phyloP scores from a whole-genome alignment of 805 yeast species.

The Teunomyces funiuensis region DNA sequence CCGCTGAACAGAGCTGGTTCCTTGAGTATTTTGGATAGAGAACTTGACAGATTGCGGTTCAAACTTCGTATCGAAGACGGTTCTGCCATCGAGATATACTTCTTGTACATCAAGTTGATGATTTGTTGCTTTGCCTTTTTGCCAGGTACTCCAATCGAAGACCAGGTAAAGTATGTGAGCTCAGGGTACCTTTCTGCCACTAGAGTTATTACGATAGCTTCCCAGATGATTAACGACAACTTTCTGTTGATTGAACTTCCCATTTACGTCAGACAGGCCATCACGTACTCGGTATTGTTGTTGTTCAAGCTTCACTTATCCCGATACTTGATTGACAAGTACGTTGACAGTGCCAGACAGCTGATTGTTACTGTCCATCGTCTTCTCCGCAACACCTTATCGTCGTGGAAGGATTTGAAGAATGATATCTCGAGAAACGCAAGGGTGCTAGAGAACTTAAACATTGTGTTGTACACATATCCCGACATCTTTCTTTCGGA shows the following conservation, averaged over 20 bases:
- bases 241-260: conserved; percentile 81
- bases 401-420: conserved; percentile 89
- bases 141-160: conserved; percentile 86
- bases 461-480: conserved; percentile 81
- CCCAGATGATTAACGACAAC: conserved; percentile 61
- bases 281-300: conserved; percentile 73
- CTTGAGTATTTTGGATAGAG: conserved; percentile 72
- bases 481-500: conserved; percentile 69
- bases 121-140: conserved; percentile 86
- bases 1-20: conserved; percentile 81
- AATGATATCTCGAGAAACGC: conserved; percentile 92
- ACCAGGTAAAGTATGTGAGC: conserved; percentile 80
- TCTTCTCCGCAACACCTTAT: conserved; percentile 78
- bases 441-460: conserved; percentile 82
- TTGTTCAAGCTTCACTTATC: conserved; percentile 81
- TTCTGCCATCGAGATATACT: conserved; percentile 71
- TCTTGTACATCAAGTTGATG: conserved; percentile 73
- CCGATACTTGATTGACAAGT: conserved; percentile 68
- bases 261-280: conserved; percentile 82
- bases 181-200: conserved; percentile 81
- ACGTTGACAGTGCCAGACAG: conserved; percentile 86
- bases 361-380: conserved; percentile 92
- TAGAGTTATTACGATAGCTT: conserved; percentile 72
- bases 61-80: conserved; percentile 65
- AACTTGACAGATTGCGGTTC: conserved; percentile 68